Base-by-base conservation (phyloP, 2,329 filamentous ascomycete genomes). In the Sporothrix inflata region DNA sequence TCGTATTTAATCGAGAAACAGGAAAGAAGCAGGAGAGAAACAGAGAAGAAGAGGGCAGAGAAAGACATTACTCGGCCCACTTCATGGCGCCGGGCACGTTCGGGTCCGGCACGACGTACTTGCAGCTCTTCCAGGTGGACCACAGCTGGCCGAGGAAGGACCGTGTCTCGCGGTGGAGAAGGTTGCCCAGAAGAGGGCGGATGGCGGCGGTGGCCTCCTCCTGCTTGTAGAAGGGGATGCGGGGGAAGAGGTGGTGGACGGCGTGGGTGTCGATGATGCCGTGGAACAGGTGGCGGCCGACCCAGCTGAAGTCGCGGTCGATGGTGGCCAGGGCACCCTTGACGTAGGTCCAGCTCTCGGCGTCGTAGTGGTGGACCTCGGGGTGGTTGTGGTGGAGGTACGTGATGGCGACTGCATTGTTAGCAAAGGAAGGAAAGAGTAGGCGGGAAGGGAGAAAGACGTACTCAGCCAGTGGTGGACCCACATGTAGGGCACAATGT, bases 401-500 rank as follows among this genome's bases (percentile, higher is more conserved):
- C 76, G 94, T 98, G 82, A 98, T 98, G 81, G 94, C 94, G 77
- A 98, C 94, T 94, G 77, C 9, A 34, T 24, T 1, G 19, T 57
- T 34, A 57, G 53, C 27, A 57, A 21, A 16, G n/a, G 30, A 34
- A 6, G 42, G 42, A 45, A 45, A 12, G 3, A 12, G 3, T 7
- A 11, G 27, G n/a, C 11, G 4, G 55, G 34, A 21, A 12, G 11
- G 16, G 34, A 65, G 30, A 14, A 53, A n/a, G 55, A 42, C 92
- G 87, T 90, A 96, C 93, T 93, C 71, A 98, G 92, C 95, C 95
- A 98, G 89, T 98, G 94, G 88, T 98, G 97, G 71, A 98, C 94
- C 95, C 95, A 98, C 74, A 98, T 86, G 82, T 98, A 99, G 53
- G 96, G 96, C 72, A 97, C 80, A 79, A 94, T 90, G 85, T 98